Conservation (phyloP, 2,329 filamentous ascomycete species). For the Neonectria faginata region DNA sequence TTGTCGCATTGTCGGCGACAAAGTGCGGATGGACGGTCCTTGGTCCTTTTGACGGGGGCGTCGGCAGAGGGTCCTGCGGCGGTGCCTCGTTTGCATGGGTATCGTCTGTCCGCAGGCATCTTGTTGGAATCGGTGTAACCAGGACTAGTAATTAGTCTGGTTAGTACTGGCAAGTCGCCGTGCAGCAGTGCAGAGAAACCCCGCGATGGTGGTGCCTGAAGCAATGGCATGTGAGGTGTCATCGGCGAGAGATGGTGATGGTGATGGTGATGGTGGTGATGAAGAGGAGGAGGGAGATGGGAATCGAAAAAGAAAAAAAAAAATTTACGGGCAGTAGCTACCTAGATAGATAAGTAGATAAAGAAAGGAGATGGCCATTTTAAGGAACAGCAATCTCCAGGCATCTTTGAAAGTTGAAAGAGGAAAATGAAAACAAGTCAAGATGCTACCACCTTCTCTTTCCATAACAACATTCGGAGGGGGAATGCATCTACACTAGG, state of each 20-base stretch:
- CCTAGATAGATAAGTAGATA: not conserved
- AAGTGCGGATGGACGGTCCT: slow-evolving; percentile 24
- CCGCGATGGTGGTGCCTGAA: not conserved
- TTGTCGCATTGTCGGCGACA: slow-evolving; percentile 21
- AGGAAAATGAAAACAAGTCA: not conserved
- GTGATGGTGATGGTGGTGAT: not conserved
- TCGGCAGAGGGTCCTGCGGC: slow-evolving; percentile 15
- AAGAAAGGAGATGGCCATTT: not conserved
- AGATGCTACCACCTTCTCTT: not conserved
- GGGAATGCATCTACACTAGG: no score
- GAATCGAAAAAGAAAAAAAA: not conserved
- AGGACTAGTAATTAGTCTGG: slow-evolving; percentile 18
- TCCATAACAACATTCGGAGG: not conserved
- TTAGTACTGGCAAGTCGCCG: slow-evolving; percentile 1
- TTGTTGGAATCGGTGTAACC: slow-evolving; percentile 22
- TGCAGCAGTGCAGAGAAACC: not conserved
- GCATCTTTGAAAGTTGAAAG: not conserved
- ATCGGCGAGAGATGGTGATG: not conserved
- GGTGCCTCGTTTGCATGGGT: slow-evolving; percentile 23
- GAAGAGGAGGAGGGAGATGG: not conserved
- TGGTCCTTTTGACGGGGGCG: slow-evolving; percentile 22
- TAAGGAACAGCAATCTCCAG: not conserved
- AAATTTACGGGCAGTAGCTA: not conserved
- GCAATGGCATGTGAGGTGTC: slow-evolving; percentile 1
- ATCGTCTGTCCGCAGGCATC: slow-evolving; percentile 23